These are phyloP conservation scores for Hemileccinum rubropunctum DNA, from an alignment of 768 basidiomycete genomes.

Conservation along the genomic window DNA sequence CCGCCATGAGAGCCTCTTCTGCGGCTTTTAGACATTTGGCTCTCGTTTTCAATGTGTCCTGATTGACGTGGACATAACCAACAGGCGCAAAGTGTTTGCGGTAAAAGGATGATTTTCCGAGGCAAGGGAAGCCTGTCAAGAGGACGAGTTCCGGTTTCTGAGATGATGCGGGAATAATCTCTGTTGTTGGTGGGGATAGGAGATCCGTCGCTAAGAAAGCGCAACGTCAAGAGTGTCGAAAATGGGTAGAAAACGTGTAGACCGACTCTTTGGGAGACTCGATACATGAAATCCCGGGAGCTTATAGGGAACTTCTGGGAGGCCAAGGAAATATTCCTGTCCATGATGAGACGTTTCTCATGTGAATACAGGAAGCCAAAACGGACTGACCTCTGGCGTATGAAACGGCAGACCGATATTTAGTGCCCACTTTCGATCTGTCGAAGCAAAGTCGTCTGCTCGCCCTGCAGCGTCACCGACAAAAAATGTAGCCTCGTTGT, in stretches of 20 bases:
- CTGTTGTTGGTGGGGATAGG: slow-evolving; percentile 16
- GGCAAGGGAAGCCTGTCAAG: slow-evolving; percentile 59
- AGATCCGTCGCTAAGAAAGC: slow-evolving; percentile 38
- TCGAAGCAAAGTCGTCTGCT: slow-evolving; percentile 69
- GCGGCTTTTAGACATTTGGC: slow-evolving; percentile 71
- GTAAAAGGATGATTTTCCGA: slow-evolving; percentile 86
- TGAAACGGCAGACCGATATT: slow-evolving; percentile 72
- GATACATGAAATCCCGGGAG: slow-evolving; percentile 72
- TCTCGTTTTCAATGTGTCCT: slow-evolving; percentile 75
- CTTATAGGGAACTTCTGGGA: slow-evolving; percentile 37
- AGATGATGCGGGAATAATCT: slow-evolving; percentile 10
- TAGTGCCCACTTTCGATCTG: slow-evolving; percentile 82
- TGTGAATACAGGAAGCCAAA: not conserved
- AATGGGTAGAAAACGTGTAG: not conserved
- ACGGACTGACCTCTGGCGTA: slow-evolving; percentile 71
- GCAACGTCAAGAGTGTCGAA: not conserved
- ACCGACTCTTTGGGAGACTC: slow-evolving; percentile 34
- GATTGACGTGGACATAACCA: slow-evolving; percentile 83
- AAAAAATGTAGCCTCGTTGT: slow-evolving; percentile 65
- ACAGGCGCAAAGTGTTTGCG: slow-evolving; percentile 59
- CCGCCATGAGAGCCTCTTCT: slow-evolving; percentile 48
- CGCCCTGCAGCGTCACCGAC: slow-evolving; percentile 92
- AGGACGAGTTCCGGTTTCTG: slow-evolving; percentile 47
- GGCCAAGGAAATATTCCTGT: slow-evolving; percentile 78
- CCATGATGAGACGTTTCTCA: not conserved